These are phyloP conservation scores for Pichia californica DNA, from an alignment of 805 yeast genomes.

Conservation along the genomic window DNA sequence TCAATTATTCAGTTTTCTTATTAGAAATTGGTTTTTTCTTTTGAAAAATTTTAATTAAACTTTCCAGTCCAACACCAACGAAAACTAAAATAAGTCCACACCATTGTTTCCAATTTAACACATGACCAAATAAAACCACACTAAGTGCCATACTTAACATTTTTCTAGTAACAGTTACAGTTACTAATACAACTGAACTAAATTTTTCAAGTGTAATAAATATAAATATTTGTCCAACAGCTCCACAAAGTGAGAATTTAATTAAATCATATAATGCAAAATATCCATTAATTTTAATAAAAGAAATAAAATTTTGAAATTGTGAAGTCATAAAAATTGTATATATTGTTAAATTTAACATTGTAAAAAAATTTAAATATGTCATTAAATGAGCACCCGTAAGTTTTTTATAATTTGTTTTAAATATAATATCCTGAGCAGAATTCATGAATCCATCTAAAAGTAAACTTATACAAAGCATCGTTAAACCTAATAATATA, in stretches of 20 bases:
- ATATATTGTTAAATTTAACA: slow-evolving; percentile 43
- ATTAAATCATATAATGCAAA: slow-evolving; percentile 52
- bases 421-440: slow-evolving; percentile 82
- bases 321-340: slow-evolving; percentile 43
- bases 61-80: slow-evolving; percentile 79
- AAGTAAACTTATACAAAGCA: slow-evolving; percentile 56
- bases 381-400: slow-evolving; percentile 90
- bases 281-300: slow-evolving; percentile 44
- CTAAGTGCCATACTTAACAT: slow-evolving; percentile 93
- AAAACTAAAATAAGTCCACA: slow-evolving; percentile 73
- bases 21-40: slow-evolving; percentile 8
- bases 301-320: slow-evolving; percentile 39
- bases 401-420: slow-evolving; percentile 32
- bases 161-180: slow-evolving; percentile 93
- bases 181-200: slow-evolving; percentile 79
- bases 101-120: slow-evolving; percentile 62
- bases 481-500: slow-evolving; percentile 48
- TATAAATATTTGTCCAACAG: slow-evolving; percentile 91
- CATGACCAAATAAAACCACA: slow-evolving; percentile 82
- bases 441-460: slow-evolving; percentile 92
- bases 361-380: slow-evolving; percentile 44
- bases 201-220: slow-evolving; percentile 77
- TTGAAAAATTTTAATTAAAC: slow-evolving; percentile 37
- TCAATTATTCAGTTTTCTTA: too few species aligned
- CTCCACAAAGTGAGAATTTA: slow-evolving; percentile 70